phyloP scores from a whole-genome alignment of 2,329 filamentous ascomycete species.

The Apiospora pterosperma region DNA sequence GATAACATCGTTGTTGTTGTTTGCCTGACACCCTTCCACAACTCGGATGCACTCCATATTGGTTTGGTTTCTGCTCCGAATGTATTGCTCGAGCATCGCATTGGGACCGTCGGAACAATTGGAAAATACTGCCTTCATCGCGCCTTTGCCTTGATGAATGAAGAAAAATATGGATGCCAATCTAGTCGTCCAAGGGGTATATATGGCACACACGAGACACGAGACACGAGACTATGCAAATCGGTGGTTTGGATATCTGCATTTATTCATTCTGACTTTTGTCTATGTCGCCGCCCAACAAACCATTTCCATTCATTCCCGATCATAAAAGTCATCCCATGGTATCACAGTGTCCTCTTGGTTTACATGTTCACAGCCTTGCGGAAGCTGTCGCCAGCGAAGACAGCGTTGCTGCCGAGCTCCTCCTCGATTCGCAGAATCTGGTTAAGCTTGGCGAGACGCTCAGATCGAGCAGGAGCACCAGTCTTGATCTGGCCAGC shows the following conservation, averaged over 20 bases:
- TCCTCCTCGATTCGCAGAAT: slow-evolving; percentile 99
- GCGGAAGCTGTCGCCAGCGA: slow-evolving; percentile 91
- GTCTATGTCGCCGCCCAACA: slow-evolving; percentile 11
- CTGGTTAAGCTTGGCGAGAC: slow-evolving; percentile 99
- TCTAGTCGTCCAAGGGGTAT: background rate
- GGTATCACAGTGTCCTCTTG: slow-evolving; percentile 26
- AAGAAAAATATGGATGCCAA: no score
- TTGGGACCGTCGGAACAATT: no score
- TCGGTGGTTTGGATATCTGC: slow-evolving; percentile 2
- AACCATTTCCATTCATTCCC: slow-evolving; percentile 11
- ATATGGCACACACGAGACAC: background rate
- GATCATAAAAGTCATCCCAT: slow-evolving; percentile 10
- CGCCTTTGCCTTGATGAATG: no score
- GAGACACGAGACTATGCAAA: background rate
- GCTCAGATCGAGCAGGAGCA: slow-evolving; percentile 93
- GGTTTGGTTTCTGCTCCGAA: no score
- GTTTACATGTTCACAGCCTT: slow-evolving; percentile 78
- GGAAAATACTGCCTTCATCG: no score
- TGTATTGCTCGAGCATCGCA: no score
- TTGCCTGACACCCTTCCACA: no score
- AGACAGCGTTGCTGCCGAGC: slow-evolving; percentile 87
- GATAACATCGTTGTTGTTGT: no score
- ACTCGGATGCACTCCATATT: no score
- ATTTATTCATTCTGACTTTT: slow-evolving; percentile 11
- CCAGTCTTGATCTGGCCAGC: slow-evolving; percentile 98